phyloP scores from a whole-genome alignment of 495 filamentous ascomycete genomes.

The Amphirosellinia nigrospora region DNA sequence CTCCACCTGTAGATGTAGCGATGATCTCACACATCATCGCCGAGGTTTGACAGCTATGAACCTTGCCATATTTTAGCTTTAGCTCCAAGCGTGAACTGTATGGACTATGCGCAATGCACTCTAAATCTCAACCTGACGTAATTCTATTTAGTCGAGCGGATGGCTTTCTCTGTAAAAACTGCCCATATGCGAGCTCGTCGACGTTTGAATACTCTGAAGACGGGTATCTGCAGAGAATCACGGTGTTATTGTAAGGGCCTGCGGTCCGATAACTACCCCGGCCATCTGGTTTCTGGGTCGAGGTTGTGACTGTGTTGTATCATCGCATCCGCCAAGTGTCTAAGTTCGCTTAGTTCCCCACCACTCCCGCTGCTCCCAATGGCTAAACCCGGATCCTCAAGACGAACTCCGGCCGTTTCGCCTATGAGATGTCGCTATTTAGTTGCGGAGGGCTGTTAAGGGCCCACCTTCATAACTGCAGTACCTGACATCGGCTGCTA shows the following conservation, averaged over 20 bases:
- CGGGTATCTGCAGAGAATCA: slow-evolving; percentile 29
- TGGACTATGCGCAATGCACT: slow-evolving; percentile 19
- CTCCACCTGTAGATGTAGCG: neutral
- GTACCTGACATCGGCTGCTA: slow-evolving; percentile 75
- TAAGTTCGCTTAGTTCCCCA: slow-evolving; percentile 31
- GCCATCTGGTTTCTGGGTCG: slow-evolving; percentile 27
- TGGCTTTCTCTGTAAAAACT: slow-evolving; percentile 24
- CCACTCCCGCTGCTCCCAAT: slow-evolving; percentile 40
- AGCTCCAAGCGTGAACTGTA: neutral
- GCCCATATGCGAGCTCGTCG: slow-evolving; percentile 25
- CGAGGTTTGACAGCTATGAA: neutral
- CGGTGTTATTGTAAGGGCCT: slow-evolving; percentile 38
- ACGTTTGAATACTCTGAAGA: slow-evolving; percentile 22
- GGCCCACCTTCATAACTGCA: slow-evolving; percentile 51
- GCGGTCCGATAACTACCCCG: slow-evolving; percentile 41
- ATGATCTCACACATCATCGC: slow-evolving; percentile 1
- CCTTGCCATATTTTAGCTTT: neutral
- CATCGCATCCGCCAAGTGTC: slow-evolving; percentile 40
- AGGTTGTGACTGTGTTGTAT: slow-evolving; percentile 40
- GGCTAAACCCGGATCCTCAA: slow-evolving; percentile 52
- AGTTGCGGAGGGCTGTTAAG: slow-evolving; percentile 25
- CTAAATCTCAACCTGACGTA: slow-evolving; percentile 32
- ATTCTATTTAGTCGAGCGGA: slow-evolving; percentile 32
- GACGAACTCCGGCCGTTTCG: slow-evolving; percentile 43
- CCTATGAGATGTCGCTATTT: slow-evolving; percentile 36